Base-by-base conservation (phyloP, 768 basidiomycete species). In the Psilocybe sp. region DNA sequence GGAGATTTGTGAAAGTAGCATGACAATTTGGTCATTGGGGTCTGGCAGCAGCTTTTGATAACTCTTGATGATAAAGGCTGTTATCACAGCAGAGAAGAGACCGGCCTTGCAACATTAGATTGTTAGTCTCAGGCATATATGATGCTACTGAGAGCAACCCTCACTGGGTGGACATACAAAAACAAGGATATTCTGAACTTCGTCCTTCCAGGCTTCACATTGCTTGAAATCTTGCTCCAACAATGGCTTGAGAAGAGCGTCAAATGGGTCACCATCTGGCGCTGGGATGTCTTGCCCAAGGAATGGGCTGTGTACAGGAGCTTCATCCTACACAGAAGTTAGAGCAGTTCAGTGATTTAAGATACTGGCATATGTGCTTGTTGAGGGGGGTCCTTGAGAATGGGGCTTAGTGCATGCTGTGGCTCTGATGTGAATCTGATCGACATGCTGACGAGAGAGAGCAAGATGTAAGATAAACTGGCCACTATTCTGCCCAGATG, bases 21-120 rank as follows among this genome's bases (percentile, higher is more conserved):
- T 14, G 5, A 55, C 23, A 8, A 55, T 28, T 18, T 46, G 13
- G 31, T 58, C 53, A 12, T 52, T 37, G 5, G 56, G 52, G 49
- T 57, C 52, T 5, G 49, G 40, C 34, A 57, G 50, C 12, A 64
- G 46, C 31, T 45, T 50, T 18, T 59, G 54, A 44, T 56, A 64
- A 1, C 57, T 56, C 15, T 64, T 57, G 14, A 64, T 44, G 12
- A 57, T 47, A 39, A 64, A 62, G 11, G 58, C 49, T n/a, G 60
- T 62, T 10, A 62, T 58, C 5, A 57, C 58, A 5, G 55, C 53
- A 19, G 60, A 61, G 49, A 63, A 63, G 2, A 63, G 56, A 52
- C 61, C 61, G 32, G 61, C 59, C 59, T 63, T 35, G 5, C n/a
- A n/a, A 20, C 33, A n/a, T n/a, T n/a, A 19, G 18, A 13, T 35